Evolutionary conservation across 805 yeast genomes (phyloP).

Genomic region (Zygoascus tannicola): DNA sequence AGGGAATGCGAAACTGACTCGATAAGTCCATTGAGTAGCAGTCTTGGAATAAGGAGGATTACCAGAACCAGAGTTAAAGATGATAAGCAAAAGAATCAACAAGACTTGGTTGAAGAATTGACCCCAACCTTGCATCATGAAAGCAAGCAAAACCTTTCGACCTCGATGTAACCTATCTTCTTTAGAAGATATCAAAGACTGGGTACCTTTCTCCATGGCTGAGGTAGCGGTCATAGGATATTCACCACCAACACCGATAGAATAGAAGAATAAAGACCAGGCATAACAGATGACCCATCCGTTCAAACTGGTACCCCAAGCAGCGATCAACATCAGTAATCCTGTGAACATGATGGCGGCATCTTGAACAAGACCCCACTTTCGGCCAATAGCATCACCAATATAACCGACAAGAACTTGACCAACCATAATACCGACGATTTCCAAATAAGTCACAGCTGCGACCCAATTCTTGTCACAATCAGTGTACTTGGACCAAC

Average conservation of each 20-base stretch:
- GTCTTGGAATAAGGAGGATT: constrained; percentile 54
- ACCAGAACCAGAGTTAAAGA: constrained; percentile 91
- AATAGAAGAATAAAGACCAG: constrained; percentile 40
- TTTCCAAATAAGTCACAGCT: constrained; percentile 29
- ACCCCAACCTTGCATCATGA: constrained; percentile 96
- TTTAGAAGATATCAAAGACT: constrained; percentile 19
- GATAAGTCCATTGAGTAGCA: constrained; percentile 32
- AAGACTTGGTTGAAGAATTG: constrained; percentile 86
- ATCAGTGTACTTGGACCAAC: constrained; percentile 25
- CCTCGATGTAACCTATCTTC: constrained; percentile 33
- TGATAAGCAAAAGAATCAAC: constrained; percentile 69
- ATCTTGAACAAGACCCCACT: constrained; percentile 51
- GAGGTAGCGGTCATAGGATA: constrained; percentile 57
- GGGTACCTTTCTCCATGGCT: constrained; percentile 50
- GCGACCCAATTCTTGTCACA: constrained; percentile 29
- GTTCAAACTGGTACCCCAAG: constrained; percentile 47
- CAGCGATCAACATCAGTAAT: constrained; percentile 47
- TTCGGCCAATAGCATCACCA: constrained; percentile 51
- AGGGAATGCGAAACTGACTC: constrained; percentile 30
- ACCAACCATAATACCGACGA: constrained; percentile 48
- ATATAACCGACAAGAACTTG: constrained; percentile 49
- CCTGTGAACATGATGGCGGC: constrained; percentile 51
- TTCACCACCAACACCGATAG: constrained; percentile 55
- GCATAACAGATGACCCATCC: constrained; percentile 46
- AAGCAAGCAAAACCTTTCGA: constrained; percentile 34